Percentiles rank a stretch among this genome's conserved stretches.
These are phyloP conservation scores for Willaertia magna DNA, from an alignment of 208 protist species.

Conservation along the genomic window DNA sequence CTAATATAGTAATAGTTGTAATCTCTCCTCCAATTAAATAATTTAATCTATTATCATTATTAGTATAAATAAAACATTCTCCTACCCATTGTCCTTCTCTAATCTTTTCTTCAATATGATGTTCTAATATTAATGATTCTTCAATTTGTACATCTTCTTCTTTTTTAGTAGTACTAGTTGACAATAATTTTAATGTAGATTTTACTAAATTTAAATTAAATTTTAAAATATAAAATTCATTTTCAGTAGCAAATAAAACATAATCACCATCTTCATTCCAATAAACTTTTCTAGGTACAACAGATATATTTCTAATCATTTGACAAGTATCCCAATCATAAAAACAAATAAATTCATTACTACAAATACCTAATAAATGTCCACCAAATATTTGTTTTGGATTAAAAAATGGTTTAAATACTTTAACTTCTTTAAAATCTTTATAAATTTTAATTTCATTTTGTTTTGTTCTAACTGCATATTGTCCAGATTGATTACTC, in stretches of 20 bases:
- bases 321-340: slow-evolving; percentile 88
- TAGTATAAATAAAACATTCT: slow-evolving; percentile 93
- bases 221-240: slow-evolving; percentile 78
- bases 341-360: slow-evolving; percentile 62
- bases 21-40: slow-evolving; percentile 82
- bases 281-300: slow-evolving; percentile 58
- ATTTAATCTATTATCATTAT: slow-evolving; percentile 72
- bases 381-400: slow-evolving; percentile 66
- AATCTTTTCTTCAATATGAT: slow-evolving; percentile 70
- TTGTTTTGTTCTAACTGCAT: slow-evolving; percentile 73
- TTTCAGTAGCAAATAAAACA: slow-evolving; percentile 66
- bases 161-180: slow-evolving; percentile 31
- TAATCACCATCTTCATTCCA: slow-evolving; percentile 80
- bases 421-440: slow-evolving; percentile 81
- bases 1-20: slow-evolving; percentile 72
- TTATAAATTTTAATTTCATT: slow-evolving; percentile 82
- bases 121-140: slow-evolving; percentile 80
- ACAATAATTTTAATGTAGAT: slow-evolving; percentile 56
- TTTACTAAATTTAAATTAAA: slow-evolving; percentile 71
- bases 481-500: slow-evolving; percentile 64
- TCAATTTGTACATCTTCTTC: slow-evolving; percentile 76
- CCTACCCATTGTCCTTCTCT: slow-evolving; percentile 82
- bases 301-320: slow-evolving; percentile 85
- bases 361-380: slow-evolving; percentile 69
- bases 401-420: slow-evolving; percentile 45